A percentile compares a stretch with the other conserved stretches of the same genome.
phyloP scores from a whole-genome alignment of 805 yeast genomes.

The Candida glaebosa region DNA sequence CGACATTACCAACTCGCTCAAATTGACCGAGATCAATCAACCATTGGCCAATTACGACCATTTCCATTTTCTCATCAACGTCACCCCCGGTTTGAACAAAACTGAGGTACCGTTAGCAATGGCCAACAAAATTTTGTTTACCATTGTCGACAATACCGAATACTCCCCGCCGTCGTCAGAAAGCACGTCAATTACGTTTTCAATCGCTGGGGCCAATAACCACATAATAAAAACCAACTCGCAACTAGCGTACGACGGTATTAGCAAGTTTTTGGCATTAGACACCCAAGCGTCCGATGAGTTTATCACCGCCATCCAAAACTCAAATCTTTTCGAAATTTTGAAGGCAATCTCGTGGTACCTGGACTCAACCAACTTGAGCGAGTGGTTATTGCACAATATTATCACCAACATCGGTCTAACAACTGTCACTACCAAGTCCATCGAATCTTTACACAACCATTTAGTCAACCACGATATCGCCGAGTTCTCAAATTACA shows the following conservation, averaged over 20 bases:
- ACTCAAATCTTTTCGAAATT: constrained; percentile 36
- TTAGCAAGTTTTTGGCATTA: constrained; percentile 21
- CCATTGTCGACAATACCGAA: constrained; percentile 36
- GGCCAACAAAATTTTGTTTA: constrained; percentile 25
- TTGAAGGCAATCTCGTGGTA: constrained; percentile 27
- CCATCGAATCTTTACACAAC: constrained; percentile 15
- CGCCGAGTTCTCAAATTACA: constrained; percentile 23
- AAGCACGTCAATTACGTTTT: constrained; percentile 21
- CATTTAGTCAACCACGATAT: constrained; percentile 22
- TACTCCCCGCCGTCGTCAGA: constrained; percentile 35
- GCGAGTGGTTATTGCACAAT: constrained; percentile 20
- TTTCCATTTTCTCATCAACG: constrained; percentile 8
- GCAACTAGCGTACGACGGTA: constrained; percentile 23
- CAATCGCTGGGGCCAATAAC: constrained; percentile 10
- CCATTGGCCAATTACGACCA: constrained; percentile 6
- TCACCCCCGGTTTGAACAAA: neutral
- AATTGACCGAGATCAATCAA: constrained; percentile 22
- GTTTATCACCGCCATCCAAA: constrained; percentile 24
- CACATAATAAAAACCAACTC: constrained; percentile 34
- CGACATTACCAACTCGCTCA: constrained; percentile 14
- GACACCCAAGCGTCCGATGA: constrained; percentile 31
- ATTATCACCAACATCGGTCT: constrained; percentile 13
- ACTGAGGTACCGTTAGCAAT: constrained; percentile 3
- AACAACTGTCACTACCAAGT: constrained; percentile 12
- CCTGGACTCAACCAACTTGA: constrained; percentile 21